Evolutionary conservation across 192 early-diverging fungal genomes (phyloP), one percentile per base, ranked within the genome.

Genomic region (Coemansia asiatica): DNA sequence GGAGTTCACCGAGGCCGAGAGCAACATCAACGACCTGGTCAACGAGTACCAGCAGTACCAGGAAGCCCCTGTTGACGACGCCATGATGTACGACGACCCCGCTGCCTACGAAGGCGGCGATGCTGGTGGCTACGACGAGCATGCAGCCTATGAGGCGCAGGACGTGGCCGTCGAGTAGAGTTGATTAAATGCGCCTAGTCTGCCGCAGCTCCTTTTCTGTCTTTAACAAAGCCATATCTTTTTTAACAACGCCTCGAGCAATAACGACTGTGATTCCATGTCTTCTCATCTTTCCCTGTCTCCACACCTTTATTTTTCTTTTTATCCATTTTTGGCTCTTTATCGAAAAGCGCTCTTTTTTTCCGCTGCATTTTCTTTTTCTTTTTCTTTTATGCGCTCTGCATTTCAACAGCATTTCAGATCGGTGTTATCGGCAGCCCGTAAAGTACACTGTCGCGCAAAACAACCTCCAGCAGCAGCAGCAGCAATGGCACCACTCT

Each of bases 11-110:
- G 89, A 90, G 61, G 88, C 87, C 76, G 84, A 86, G 64, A 76
- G 69, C 78, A 98, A 98, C 87, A 91, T 98, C 90, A 93, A 92
- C 83, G 96, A 98, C 76, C 86, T 98, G 58, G 88, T 95, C 28
- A 92, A 90, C 53, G 96, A 98, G 81, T 98, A 98, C 86, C 92
- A 93, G 81, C 96, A 98, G 87, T 91, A 93, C 78, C 90, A 92
- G 80, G 89, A 90, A 29, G 90, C 89, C 29, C 81, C 82, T 16
- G 75, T 83, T 55, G 87, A 71, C n/a, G 59, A 50, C 47, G 88
- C 87, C 50, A 82, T 76, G 27, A 76, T 81, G 13, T 81, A 63
- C 35, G 79, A 81, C 4, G 77, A 81, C 28, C 75, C 83, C 54
- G 29, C 85, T 25, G 50, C 47, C n/a, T 19, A 61, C 33, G 78